phyloP scores from a whole-genome alignment of 345 rosid genomes.

The Combretum micranthum region DNA sequence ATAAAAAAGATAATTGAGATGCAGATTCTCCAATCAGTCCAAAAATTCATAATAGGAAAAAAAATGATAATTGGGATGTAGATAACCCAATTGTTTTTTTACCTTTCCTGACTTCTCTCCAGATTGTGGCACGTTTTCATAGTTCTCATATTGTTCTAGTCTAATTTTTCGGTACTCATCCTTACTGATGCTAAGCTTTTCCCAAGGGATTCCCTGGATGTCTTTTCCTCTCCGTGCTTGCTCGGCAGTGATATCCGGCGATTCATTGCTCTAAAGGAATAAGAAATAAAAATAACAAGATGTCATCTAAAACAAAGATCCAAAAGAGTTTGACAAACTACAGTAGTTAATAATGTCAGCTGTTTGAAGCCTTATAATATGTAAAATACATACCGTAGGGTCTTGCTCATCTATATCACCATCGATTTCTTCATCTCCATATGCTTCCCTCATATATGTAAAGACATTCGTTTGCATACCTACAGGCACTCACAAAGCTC shows the following conservation, averaged over 20 bases:
- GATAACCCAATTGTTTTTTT: constrained; percentile 1
- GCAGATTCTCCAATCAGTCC: neutral
- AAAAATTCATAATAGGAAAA: neutral
- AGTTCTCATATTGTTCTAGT: constrained; percentile 90
- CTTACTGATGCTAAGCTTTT: constrained; percentile 71
- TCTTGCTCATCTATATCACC: constrained; percentile 62
- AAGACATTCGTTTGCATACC: no score
- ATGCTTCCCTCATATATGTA: constrained; percentile 59
- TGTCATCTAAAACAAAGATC: neutral
- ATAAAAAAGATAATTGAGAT: neutral
- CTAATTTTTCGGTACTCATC: constrained; percentile 79
- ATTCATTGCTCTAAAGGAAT: constrained; percentile 39
- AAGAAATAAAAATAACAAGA: neutral
- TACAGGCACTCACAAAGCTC: no score
- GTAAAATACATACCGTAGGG: constrained; percentile 30
- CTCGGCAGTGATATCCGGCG: constrained; percentile 68
- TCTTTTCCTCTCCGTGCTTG: constrained; percentile 82
- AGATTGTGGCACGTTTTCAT: constrained; percentile 69
- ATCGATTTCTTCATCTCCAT: constrained; percentile 57
- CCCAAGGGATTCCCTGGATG: constrained; percentile 98
- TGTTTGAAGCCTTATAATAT: neutral
- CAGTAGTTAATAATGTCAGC: no score
- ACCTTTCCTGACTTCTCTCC: constrained; percentile 70
- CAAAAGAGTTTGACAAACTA: neutral
- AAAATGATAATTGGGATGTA: neutral